phyloP scores from a whole-genome alignment of 2,329 filamentous ascomycete genomes.

The Monosporascus sp. region DNA sequence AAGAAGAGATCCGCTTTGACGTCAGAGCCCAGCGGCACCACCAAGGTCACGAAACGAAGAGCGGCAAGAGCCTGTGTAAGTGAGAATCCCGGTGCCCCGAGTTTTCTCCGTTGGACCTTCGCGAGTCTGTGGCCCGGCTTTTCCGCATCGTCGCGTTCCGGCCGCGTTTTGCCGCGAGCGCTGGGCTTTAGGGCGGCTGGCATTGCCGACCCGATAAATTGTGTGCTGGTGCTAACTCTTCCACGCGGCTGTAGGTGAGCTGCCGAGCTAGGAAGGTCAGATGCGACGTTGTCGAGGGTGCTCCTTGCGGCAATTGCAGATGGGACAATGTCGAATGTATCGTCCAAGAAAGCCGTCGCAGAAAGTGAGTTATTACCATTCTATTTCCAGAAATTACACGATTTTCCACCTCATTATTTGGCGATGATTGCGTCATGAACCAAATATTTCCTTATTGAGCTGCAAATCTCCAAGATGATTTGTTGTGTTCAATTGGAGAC shows the following conservation, averaged over 20 bases:
- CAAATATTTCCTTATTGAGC: constrained; percentile 10
- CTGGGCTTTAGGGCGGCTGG: background rate
- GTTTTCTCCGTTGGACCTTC: background rate
- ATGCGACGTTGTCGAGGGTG: constrained; percentile 87
- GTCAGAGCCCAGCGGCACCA: constrained; percentile 28
- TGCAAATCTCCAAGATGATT: constrained; percentile 13
- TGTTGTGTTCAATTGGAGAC: background rate
- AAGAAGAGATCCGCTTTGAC: constrained; percentile 28
- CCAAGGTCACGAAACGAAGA: constrained; percentile 65
- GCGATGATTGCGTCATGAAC: constrained; percentile 12
- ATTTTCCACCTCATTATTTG: constrained; percentile 8
- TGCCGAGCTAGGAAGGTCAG: constrained; percentile 87
- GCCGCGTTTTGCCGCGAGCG: background rate
- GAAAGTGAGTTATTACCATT: constrained; percentile 59
- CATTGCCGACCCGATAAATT: background rate
- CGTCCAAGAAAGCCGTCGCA: constrained; percentile 75
- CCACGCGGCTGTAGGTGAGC: constrained; percentile 4
- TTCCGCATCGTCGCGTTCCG: background rate
- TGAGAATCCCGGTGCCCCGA: constrained; percentile 34
- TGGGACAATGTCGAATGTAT: constrained; percentile 74
- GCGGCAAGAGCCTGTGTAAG: constrained; percentile 82
- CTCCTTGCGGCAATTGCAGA: constrained; percentile 82
- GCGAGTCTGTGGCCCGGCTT: background rate
- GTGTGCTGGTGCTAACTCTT: background rate
- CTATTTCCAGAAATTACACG: background rate